Conservation (phyloP, 352 stramenopile species). For the Pythium myriotylum region DNA sequence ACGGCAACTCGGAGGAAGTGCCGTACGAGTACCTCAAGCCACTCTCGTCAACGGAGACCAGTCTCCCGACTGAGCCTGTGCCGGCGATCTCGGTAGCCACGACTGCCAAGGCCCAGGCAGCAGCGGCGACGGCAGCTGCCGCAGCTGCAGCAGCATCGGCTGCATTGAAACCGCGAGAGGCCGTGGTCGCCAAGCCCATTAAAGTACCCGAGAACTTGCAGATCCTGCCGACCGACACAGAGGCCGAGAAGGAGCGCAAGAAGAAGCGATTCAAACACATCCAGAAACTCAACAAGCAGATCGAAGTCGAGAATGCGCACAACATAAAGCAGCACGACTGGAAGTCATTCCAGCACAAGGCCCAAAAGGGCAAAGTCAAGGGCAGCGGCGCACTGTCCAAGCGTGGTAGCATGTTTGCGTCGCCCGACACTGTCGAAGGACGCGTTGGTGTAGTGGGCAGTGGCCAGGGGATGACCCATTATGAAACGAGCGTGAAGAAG, state of each 20-base stretch:
- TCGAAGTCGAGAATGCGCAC: conserved; percentile 81
- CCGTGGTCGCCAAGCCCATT: conserved; percentile 67
- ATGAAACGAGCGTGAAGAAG: conserved; percentile 70
- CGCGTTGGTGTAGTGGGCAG: conserved; percentile 89
- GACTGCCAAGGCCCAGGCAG: conserved; percentile 6
- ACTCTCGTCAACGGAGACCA: background rate
- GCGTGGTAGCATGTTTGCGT: conserved; percentile 90
- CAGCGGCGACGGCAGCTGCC: conserved; percentile 1
- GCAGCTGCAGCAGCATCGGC: conserved; percentile 6
- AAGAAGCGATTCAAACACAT: conserved; percentile 81
- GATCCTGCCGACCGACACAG: conserved; percentile 79
- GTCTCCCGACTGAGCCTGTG: background rate
- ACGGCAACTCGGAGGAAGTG: conserved; percentile 91
- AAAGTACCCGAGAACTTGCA: conserved; percentile 87
- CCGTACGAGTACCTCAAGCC: conserved; percentile 86
- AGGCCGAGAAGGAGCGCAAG: conserved; percentile 87
- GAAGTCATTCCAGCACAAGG: conserved; percentile 86
- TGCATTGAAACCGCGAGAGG: conserved; percentile 25
- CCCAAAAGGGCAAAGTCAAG: conserved; percentile 68
- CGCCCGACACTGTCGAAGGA: conserved; percentile 77
- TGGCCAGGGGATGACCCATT: conserved; percentile 87
- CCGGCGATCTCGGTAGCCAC: background rate
- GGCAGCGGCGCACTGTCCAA: conserved; percentile 77
- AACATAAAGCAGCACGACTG: conserved; percentile 87
- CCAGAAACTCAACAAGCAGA: conserved; percentile 88